Percentiles rank a stretch among this genome's conserved stretches.
These are phyloP conservation scores for Russula ochroleuca DNA, from an alignment of 768 basidiomycete species.

Conservation along the genomic window DNA sequence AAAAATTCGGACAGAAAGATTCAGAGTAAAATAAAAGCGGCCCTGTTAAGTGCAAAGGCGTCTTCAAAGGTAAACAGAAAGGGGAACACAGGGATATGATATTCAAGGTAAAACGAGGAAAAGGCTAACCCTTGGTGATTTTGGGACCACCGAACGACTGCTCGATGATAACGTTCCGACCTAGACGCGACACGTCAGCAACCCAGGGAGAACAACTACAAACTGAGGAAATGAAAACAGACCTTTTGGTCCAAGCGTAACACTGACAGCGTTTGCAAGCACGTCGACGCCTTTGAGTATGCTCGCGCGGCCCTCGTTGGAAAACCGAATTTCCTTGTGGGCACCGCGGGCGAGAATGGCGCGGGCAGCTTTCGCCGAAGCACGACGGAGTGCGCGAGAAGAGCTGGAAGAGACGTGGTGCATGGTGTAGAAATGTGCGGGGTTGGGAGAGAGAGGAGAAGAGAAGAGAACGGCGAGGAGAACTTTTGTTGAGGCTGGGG, in stretches of 20 bases:
- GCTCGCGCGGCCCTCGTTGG: constrained; percentile 88
- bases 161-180: constrained; percentile 98
- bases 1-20: not conserved
- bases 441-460: constrained; percentile 22
- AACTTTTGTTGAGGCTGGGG: too few relatives aligned
- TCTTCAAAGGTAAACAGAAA: not conserved
- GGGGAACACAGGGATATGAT: not conserved
- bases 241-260: constrained; percentile 97
- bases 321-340: constrained; percentile 97
- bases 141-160: constrained; percentile 86
- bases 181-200: constrained; percentile 39
- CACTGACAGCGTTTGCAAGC: constrained; percentile 93
- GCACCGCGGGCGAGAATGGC: constrained; percentile 61
- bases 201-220: not conserved
- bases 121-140: constrained; percentile 82
- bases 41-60: not conserved
- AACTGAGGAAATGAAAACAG: constrained; percentile 21
- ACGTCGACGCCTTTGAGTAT: constrained; percentile 96
- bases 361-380: constrained; percentile 52
- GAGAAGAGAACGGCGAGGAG: not conserved
- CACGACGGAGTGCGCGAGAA: constrained; percentile 63
- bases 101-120: not conserved
- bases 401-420: constrained; percentile 67
- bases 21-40: not conserved
- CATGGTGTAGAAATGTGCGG: constrained; percentile 42